phyloP scores from a whole-genome alignment of 2,329 filamentous ascomycete genomes.

The Sordariomycetes sp. region DNA sequence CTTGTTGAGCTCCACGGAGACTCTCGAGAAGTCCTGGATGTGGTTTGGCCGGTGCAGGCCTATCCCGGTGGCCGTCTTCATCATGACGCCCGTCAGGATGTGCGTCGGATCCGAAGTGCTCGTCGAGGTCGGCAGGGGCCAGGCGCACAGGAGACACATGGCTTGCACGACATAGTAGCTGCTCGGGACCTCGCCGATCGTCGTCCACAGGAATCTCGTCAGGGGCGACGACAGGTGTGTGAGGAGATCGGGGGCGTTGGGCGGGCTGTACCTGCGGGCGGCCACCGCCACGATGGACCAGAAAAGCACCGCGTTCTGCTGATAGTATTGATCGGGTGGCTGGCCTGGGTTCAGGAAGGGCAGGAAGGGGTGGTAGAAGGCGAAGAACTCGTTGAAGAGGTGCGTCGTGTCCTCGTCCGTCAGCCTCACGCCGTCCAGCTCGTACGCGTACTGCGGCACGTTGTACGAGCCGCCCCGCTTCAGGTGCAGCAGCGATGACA shows the following conservation, averaged over 20 bases:
- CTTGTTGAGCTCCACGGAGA: constrained; percentile 64
- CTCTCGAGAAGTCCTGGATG: constrained; percentile 73
- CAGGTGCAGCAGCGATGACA: constrained; percentile 56
- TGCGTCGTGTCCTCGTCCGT: constrained; percentile 53
- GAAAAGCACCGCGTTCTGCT: constrained; percentile 73
- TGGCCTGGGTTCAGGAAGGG: constrained; percentile 63
- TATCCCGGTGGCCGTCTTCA: constrained; percentile 78
- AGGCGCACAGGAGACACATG: constrained; percentile 69
- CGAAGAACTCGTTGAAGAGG: constrained; percentile 68
- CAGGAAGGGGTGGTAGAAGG: constrained; percentile 67
- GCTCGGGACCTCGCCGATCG: constrained; percentile 67
- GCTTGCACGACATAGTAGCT: constrained; percentile 77
- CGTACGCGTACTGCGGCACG: constrained; percentile 48
- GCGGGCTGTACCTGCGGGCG: constrained; percentile 55
- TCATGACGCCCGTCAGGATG: constrained; percentile 75
- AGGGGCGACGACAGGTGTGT: constrained; percentile 59
- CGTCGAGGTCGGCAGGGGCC: constrained; percentile 75
- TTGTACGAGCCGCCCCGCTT: constrained; percentile 57
- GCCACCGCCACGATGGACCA: constrained; percentile 76
- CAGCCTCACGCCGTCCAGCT: constrained; percentile 54
- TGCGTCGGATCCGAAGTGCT: constrained; percentile 75
- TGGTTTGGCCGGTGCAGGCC: constrained; percentile 73
- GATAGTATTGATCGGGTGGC: constrained; percentile 64
- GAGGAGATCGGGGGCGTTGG: constrained; percentile 51
- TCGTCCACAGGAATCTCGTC: constrained; percentile 66